phyloP scores from a whole-genome alignment of 2,329 filamentous ascomycete genomes.

The Camptophora hylomeconis region DNA sequence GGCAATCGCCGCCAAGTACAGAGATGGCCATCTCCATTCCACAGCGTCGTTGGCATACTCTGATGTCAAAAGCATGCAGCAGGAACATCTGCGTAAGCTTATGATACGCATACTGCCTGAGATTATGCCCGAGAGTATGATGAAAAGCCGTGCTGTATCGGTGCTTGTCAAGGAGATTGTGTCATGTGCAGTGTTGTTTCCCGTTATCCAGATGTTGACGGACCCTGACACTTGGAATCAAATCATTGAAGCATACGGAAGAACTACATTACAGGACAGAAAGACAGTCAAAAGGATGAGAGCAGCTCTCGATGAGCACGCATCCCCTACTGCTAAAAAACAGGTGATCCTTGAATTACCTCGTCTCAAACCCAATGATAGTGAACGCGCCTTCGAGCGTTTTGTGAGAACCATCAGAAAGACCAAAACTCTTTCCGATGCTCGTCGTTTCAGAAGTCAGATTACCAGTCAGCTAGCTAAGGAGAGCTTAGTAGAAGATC shows the following conservation, averaged over 20 bases:
- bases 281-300: constrained; percentile 88
- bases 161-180: constrained; percentile 79
- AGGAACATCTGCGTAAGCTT: constrained; percentile 74
- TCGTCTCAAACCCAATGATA: constrained; percentile 66
- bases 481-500: constrained; percentile 62
- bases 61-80: constrained; percentile 72
- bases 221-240: constrained; percentile 98
- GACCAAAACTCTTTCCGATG: constrained; percentile 83
- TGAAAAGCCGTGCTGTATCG: constrained; percentile 67
- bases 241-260: constrained; percentile 76
- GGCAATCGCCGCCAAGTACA: constrained; percentile 90
- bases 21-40: constrained; percentile 73
- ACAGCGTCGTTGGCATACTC: constrained; percentile 73
- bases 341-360: constrained; percentile 59
- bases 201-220: constrained; percentile 63
- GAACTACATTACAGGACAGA: constrained; percentile 80
- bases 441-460: constrained; percentile 80
- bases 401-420: constrained; percentile 84
- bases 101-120: constrained; percentile 58
- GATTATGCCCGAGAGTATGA: constrained; percentile 59
- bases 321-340: constrained; percentile 60
- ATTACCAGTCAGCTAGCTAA: constrained; percentile 83
- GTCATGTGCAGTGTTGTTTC: constrained; percentile 79
- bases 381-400: constrained; percentile 83
- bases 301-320: constrained; percentile 85